Base-by-base conservation (phyloP, 164 flowering plant genomes). In the Chloranthus sessilifolius region DNA sequence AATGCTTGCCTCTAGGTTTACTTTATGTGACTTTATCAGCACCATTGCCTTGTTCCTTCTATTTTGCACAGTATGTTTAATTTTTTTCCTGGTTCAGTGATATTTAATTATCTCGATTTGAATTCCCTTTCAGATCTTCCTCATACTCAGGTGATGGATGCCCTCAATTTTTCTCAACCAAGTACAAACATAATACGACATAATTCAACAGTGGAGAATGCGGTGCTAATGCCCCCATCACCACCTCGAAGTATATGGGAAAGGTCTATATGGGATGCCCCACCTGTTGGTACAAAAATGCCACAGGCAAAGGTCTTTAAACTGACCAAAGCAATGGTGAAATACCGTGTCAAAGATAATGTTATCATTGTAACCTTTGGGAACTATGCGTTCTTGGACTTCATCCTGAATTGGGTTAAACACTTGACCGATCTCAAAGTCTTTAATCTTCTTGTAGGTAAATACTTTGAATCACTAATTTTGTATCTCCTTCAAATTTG, bases 341-440 rank as follows among this genome's bases (percentile, higher is more conserved):
- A 69, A 45, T 45, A 65, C 52, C 78, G 95, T 55, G 99, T 63
- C 46, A 72, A 72, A 60, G 82, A 85, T 48, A 89, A 94, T 54
- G 63, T 84, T 28, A 65, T 94, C 20, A 65, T 89, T 37, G 88
- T 89, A 53, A 94, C 99, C 27, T 94, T 94, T 62, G 99, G 99
- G 28, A 94, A 94, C 74, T 81, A 72, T 70, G 99, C 99, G 0
- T 89, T 94, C 66, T 80, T 83, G 95, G 99, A 94, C 65, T 94
- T 94, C 59, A 80, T 94, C 62, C 68, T 89, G 40, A 84, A 76
- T 37, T 94, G 99, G 99, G 97, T 87, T 45, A 87, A 77, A 37
- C 99, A 81, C 66, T 70, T 85, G 74, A 81, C 92, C 3, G 96
- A 84, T 62, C 68, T 89, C 39, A 80, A 81, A 19, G 55, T 89